A percentile compares a stretch with the other conserved stretches of the same genome.
Conservation (phyloP, 257 asterid genomes). For the Thymus mandschuricus region DNA sequence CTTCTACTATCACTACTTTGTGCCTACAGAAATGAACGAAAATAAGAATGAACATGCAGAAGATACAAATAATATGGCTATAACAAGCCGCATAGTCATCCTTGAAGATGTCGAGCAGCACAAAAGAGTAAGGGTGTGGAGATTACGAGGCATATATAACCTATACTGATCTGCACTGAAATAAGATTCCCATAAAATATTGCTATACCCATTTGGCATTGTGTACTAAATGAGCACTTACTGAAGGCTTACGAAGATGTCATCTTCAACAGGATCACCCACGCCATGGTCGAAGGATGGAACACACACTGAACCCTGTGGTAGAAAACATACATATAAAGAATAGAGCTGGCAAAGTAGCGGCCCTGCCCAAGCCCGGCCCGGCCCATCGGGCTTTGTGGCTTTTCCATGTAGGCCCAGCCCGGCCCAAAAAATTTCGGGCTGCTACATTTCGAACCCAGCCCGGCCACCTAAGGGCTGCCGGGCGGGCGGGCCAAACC, state of each 20-base stretch:
- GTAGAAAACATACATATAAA: slow-evolving; percentile 24
- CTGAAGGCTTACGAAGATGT: slow-evolving; percentile 82
- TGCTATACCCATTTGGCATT: slow-evolving; percentile 6
- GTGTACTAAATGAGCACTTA: slow-evolving; percentile 42
- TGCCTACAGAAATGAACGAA: slow-evolving; percentile 56
- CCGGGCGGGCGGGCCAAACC: too few species aligned
- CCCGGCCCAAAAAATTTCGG: too few species aligned
- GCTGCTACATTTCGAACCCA: too few species aligned
- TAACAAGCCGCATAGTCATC: slow-evolving; percentile 17
- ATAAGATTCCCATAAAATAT: not conserved
- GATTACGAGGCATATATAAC: not conserved
- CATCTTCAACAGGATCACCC: slow-evolving; percentile 97
- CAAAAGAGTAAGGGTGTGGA: not conserved
- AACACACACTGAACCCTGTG: slow-evolving; percentile 80
- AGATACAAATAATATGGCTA: slow-evolving; percentile 18
- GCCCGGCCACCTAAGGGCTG: too few species aligned
- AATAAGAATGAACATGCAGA: not conserved
- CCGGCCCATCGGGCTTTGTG: too few species aligned
- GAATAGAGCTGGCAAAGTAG: too few species aligned
- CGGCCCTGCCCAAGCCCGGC: too few species aligned
- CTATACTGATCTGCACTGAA: not conserved
- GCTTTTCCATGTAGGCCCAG: too few species aligned
- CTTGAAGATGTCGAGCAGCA: not conserved
- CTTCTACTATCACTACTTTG: slow-evolving; percentile 93
- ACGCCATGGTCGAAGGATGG: slow-evolving; percentile 97